phyloP scores from a whole-genome alignment of 139 green algal species.

The Diplosphaera chodatii region DNA sequence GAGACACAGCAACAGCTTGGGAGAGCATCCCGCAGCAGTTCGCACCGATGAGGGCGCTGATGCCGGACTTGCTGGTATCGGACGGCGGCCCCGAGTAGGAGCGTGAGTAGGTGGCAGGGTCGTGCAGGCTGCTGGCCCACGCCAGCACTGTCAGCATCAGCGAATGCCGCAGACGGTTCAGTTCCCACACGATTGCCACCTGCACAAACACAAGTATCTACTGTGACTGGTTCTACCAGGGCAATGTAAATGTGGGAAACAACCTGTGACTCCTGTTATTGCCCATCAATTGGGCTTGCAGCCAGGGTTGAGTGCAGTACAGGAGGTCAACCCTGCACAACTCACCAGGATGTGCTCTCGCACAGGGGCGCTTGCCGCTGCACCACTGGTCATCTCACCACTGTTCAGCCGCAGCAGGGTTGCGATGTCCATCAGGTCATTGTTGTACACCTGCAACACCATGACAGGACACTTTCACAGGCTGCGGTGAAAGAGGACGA shows the following conservation, averaged over 20 bases:
- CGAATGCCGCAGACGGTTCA: conserved; percentile 57
- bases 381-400: too few species aligned
- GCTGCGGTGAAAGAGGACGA: too few species aligned
- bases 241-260: too few species aligned
- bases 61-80: not conserved
- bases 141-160: conserved; percentile 52
- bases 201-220: too few species aligned
- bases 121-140: conserved; percentile 56
- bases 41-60: not conserved
- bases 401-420: not conserved
- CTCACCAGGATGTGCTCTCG: not conserved
- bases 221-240: too few species aligned
- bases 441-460: conserved; percentile 1
- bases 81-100: not conserved
- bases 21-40: too few species aligned
- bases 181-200: conserved; percentile 24
- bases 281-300: too few species aligned
- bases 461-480: too few species aligned
- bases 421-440: not conserved
- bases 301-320: too few species aligned
- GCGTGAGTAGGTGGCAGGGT: conserved; percentile 13
- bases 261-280: too few species aligned
- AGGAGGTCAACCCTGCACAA: too few species aligned
- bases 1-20: too few species aligned
- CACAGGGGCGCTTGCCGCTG: not conserved